Evolutionary conservation across 805 yeast species (phyloP), one percentile per base, ranked within the genome.

Genomic region (Candida bentonensis): DNA sequence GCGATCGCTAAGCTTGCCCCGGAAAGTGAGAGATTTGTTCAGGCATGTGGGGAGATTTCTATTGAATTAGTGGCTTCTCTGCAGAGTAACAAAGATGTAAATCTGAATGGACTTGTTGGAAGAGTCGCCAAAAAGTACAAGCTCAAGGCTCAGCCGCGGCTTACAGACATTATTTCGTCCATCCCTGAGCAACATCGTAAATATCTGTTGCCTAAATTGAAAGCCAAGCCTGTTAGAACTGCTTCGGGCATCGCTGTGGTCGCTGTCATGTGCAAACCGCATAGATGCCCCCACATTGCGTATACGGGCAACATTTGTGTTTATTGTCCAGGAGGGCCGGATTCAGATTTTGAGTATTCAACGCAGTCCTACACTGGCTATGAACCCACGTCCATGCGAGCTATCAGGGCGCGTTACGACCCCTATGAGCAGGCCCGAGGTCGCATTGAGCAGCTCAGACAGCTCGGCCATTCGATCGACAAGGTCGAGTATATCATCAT

Each of bases 211-310:
- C 98, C 97, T 2, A 88, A 88, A 64, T 70, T 92, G 40, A 85
- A 92, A 64, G 98, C 98, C n/a, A 92, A 92, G 62, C 98, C 98
- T 0, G 97, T 92, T 40, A 74, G 98, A 63, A 92, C 98, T 0
- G 98, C 98, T 0, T 83, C 95, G 9, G 98, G 98, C 55, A 94
- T 92, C 47, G 98, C 98, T 7, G 98, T 92, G 20, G 97, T 92
- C 40, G 98, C 98, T 0, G 97, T 92, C 25, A 92, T 92, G 97
- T 88, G 96, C 68, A 92, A 92, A 63, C 98, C 98, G 2, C 98
- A 92, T 63, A 74, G 98, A 66, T 92, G 98, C 64, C 98, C 98
- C 22, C 98, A 92, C 63, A 92, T 92, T 55, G 97, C 98, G 20
- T 92, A 92, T 62, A 92, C 98, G 0, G 98, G 98, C 49, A 92